Base-by-base conservation (phyloP, 1,284 basidiomycete species). In the Cryptococcus floricola region DNA sequence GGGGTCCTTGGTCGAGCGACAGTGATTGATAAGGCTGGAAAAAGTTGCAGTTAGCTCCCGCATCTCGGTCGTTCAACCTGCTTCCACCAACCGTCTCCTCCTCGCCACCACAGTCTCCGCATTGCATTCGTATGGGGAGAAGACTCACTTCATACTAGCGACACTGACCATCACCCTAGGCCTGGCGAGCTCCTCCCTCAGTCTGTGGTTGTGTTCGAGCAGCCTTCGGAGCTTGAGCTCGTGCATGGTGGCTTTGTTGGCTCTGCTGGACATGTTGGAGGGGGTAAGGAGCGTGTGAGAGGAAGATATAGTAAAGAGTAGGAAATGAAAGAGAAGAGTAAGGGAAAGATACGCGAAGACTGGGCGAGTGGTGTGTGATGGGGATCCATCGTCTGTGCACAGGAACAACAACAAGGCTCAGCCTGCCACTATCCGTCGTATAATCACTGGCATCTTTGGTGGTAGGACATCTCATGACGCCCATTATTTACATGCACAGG, bases 161-260 rank as follows among this genome's bases (percentile, higher is more conserved):
- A 96, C 92, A 70, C 89, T 92, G 47, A 97, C 89, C 59, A 87
- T 83, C 62, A 94, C 84, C 63, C 94, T 81, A 27, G 91, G 91
- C 62, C 94, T 80, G 50, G 87, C 85, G 59, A 97, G 79, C 74
- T 98, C 94, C 78, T 97, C 94, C 69, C 86, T 81, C 66, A 98
- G 78, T 58, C 94, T 83, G 73, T 88, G 86, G 73, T 97, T 98
- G 79, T 97, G 92, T 80, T 98, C 94, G 59, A 87, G 85, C 64
- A 98, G 80, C 56, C 94, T 82, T 48, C 94, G 85, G 63, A 97
- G 86, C 83, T 95, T 96, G 72, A 98, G 86, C 83, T 97, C 94
- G 52, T 89, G 89, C 91, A 97, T 95, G 67, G 88, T 67, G 44
- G 69, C 66, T 55, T 76, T 75, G 60, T 70, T 65, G 38, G 67